These are phyloP conservation scores for Heterobasidion annosum DNA, from an alignment of 1,284 basidiomycete genomes.

Conservation along the genomic window DNA sequence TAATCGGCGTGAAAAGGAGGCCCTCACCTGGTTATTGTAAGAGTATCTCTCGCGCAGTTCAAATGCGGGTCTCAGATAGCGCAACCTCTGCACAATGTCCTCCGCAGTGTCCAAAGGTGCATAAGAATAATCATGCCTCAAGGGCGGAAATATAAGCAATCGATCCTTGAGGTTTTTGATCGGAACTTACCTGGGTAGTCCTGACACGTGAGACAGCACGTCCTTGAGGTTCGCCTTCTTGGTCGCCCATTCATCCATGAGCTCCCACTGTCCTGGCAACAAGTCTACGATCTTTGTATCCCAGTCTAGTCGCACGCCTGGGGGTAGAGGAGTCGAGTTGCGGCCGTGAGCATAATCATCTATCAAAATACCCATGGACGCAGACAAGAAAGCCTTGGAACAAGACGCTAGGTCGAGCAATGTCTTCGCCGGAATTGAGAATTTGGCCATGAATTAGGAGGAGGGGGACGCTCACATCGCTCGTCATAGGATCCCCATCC, in stretches of 20 bases:
- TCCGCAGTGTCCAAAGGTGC: conserved; percentile 16
- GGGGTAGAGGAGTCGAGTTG: conserved; percentile 26
- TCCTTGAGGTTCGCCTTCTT: conserved; percentile 25
- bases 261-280: conserved; percentile 23
- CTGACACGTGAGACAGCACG: conserved; percentile 28
- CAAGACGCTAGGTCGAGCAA: conserved; percentile 26
- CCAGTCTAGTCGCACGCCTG: conserved; percentile 24
- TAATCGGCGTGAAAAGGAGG: background rate
- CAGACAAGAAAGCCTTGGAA: conserved; percentile 31
- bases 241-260: conserved; percentile 24
- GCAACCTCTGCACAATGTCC: conserved; percentile 21
- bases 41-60: conserved; percentile 30
- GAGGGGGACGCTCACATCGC: conserved; percentile 13
- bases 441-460: background rate
- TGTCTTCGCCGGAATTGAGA: conserved; percentile 18
- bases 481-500: conserved; percentile 14
- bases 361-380: conserved; percentile 28
- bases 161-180: background rate
- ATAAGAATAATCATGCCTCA: conserved; percentile 24
- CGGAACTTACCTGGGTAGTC: conserved; percentile 20
- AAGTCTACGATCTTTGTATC: conserved; percentile 25
- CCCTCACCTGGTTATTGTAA: conserved; percentile 30
- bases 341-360: conserved; percentile 24
- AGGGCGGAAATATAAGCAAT: background rate
- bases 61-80: conserved; percentile 23